Base-by-base conservation (phyloP, 495 filamentous ascomycete genomes). In the Neurospora africana region DNA sequence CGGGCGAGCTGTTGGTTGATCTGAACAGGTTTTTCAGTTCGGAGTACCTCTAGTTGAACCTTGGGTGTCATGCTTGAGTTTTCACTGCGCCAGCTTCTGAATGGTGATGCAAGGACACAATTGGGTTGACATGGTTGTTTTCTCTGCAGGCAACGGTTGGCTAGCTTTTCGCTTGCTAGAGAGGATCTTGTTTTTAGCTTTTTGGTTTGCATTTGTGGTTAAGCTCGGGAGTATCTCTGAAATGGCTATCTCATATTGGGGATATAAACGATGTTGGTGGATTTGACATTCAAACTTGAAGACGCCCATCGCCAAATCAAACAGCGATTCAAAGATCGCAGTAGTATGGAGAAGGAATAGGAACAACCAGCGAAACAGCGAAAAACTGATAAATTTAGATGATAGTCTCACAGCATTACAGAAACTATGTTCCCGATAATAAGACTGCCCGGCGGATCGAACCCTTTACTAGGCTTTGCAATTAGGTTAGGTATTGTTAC, bases 181-280 rank as follows among this genome's bases (percentile, higher is more conserved):
- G 53, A 61, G 13, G 27, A 9, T 61, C 2, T 61, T 61, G 53
- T 27, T 33, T 61, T 1, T 61, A 27, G 23, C 15, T 61, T 30
- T 17, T 5, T 33, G 27, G 2, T 61, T 5, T 27, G 53, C 1
- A 17, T 61, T 17, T 19, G 23, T 61, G 53, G 53, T 33, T 4
- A 3, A 33, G 3, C 5, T 61, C 53, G 27, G 11, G 27, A 61
- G 53, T 30, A 8, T 33, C 27, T 27, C 13, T 33, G 33, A 65
- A 44, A 69, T 43, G 73, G 30, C 5, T 58, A 61, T 47, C 33
- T 65, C 65, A 70, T 35, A 58, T 69, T 39, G 70, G 70, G 30
- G 19, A 27, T 17, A 71, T 47, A n/a, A 47, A 73, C 13, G 68
- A 13, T 61, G 47, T 7, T 61, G 53, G 13, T 30, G 53, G 23